Conservation (phyloP, 805 yeast genomes). For the Blastobotrys chiropterorum region DNA sequence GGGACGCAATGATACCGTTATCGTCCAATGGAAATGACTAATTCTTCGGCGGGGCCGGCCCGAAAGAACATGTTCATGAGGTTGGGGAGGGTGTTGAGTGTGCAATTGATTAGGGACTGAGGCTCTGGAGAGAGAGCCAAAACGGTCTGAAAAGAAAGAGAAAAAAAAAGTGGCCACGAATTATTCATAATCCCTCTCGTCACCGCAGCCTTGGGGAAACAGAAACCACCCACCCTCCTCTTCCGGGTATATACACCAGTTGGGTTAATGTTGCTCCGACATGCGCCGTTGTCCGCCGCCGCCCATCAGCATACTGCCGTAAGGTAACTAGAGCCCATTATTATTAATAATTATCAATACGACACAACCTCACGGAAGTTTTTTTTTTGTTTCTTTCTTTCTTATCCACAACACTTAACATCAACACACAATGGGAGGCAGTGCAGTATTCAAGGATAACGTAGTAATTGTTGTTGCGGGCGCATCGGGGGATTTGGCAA, state of each 20-base stretch:
- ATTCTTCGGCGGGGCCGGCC: neutral
- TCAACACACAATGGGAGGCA: neutral
- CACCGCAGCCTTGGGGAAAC: too few relatives aligned
- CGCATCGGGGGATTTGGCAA: slow-evolving; percentile 92
- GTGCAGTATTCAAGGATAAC: slow-evolving; percentile 47
- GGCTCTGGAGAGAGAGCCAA: too few relatives aligned
- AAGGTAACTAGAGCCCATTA: neutral
- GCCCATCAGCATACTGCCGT: neutral
- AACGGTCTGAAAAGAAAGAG: too few relatives aligned
- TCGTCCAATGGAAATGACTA: neutral
- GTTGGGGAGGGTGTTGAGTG: neutral
- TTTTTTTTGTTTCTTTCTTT: neutral
- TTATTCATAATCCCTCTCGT: too few relatives aligned
- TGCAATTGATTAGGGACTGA: too few relatives aligned
- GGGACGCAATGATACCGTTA: neutral
- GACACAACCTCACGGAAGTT: neutral
- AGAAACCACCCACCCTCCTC: too few relatives aligned
- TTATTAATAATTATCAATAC: neutral
- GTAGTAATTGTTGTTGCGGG: slow-evolving; percentile 80
- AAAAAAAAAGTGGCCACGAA: too few relatives aligned
- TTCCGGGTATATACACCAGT: neutral
- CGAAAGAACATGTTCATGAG: neutral
- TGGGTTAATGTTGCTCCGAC: neutral
- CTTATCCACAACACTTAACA: neutral
- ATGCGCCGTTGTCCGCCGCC: neutral